Conservation (phyloP, 305 asterid genomes). For the Euphrasia arctica region DNA sequence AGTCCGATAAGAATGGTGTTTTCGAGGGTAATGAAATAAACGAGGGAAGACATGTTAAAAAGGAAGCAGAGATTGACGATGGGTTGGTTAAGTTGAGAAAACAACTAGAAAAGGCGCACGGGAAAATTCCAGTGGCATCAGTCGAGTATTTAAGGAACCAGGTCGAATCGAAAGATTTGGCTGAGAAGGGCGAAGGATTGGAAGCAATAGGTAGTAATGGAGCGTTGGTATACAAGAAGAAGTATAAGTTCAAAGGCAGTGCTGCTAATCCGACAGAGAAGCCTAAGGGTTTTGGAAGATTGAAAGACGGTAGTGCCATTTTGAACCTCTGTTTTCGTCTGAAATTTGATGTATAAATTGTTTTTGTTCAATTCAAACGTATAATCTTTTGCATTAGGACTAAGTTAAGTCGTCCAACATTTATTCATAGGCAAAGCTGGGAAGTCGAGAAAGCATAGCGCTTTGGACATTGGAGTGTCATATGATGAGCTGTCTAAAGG, state of each 20-base stretch:
- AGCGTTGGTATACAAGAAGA: conserved; percentile 55
- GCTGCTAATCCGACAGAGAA: conserved; percentile 38
- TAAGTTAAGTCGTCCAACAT: conserved; percentile 16
- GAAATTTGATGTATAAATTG: conserved; percentile 9
- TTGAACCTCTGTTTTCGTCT: conserved; percentile 24
- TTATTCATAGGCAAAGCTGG: conserved; percentile 20
- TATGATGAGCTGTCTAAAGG: conserved; percentile 32
- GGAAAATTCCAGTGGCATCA: conserved; percentile 34
- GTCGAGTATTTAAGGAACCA: conserved; percentile 30
- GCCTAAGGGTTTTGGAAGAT: conserved; percentile 61
- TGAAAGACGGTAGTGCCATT: conserved; percentile 29
- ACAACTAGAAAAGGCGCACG: conserved; percentile 36
- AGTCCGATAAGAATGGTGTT: conserved; percentile 35
- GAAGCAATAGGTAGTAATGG: conserved; percentile 32
- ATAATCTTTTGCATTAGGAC: background rate
- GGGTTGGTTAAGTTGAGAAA: conserved; percentile 51
- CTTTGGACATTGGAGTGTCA: conserved; percentile 24
- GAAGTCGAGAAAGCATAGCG: conserved; percentile 33
- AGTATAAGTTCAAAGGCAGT: conserved; percentile 53
- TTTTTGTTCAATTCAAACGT: conserved; percentile 8
- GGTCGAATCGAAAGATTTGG: conserved; percentile 27
- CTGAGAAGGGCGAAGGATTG: conserved; percentile 30
- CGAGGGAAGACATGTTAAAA: conserved; percentile 35
- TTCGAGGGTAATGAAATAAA: conserved; percentile 34
- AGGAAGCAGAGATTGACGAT: conserved; percentile 51